phyloP scores from a whole-genome alignment of 768 basidiomycete species.

The Boletus reticulatus region DNA sequence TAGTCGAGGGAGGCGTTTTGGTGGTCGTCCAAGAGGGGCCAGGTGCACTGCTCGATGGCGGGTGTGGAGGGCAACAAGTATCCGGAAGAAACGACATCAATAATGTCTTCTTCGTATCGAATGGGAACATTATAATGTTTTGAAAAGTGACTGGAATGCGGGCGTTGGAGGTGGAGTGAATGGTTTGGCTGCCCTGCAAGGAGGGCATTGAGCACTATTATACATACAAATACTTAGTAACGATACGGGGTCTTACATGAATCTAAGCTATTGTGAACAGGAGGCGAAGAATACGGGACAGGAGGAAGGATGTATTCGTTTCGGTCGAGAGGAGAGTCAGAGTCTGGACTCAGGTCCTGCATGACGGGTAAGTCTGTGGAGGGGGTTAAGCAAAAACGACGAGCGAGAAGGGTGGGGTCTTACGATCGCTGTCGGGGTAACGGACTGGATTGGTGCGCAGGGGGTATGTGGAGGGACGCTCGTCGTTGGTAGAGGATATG shows the following conservation, averaged over 20 bases:
- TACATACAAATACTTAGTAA: constrained; percentile 68
- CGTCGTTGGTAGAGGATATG: constrained; percentile 39
- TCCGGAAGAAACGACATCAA: constrained; percentile 21
- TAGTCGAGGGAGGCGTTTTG: constrained; percentile 31
- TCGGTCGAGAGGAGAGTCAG: constrained; percentile 33
- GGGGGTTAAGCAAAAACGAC: not conserved
- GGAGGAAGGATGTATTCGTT: constrained; percentile 29
- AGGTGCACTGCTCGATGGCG: constrained; percentile 11
- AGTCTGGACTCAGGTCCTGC: constrained; percentile 33
- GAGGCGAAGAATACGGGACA: constrained; percentile 30
- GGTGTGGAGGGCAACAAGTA: constrained; percentile 11
- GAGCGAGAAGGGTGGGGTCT: not conserved
- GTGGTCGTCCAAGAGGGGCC: constrained; percentile 8
- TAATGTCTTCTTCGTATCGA: constrained; percentile 15
- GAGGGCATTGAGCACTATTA: constrained; percentile 62
- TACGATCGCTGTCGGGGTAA: constrained; percentile 31
- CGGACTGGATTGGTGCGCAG: constrained; percentile 20
- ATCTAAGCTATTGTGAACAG: constrained; percentile 55
- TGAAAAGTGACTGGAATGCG: constrained; percentile 30
- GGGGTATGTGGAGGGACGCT: constrained; percentile 36
- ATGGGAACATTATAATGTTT: constrained; percentile 10
- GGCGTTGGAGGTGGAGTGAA: constrained; percentile 25
- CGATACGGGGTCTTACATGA: constrained; percentile 74
- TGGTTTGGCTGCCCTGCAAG: constrained; percentile 43
- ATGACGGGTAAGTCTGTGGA: constrained; percentile 28